Evolutionary conservation across 176 grass and related monocot genomes (phyloP).

Genomic region (Pontederia paniculata): DNA sequence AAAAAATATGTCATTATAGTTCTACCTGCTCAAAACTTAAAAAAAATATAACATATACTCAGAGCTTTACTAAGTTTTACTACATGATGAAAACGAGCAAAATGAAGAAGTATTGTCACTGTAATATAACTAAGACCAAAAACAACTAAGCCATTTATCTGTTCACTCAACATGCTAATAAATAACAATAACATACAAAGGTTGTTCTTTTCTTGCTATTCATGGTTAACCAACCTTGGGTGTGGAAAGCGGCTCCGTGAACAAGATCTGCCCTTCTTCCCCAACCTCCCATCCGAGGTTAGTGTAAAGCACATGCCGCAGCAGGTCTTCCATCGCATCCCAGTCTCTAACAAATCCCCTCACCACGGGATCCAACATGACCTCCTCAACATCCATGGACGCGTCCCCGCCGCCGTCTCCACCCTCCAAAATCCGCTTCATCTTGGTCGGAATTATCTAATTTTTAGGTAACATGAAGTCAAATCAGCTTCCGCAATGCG

Average conservation of each 20-base stretch:
- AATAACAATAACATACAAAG: no score
- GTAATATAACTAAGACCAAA: no score
- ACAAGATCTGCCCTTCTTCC: slow-evolving; percentile 95
- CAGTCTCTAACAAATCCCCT: slow-evolving; percentile 94
- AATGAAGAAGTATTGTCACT: no score
- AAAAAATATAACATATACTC: no score
- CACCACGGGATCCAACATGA: slow-evolving; percentile 57
- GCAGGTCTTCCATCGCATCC: slow-evolving; percentile 95
- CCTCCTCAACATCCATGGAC: slow-evolving; percentile 41
- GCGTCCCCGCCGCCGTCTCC: slow-evolving; percentile 35
- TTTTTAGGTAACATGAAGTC: background rate
- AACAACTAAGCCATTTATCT: no score
- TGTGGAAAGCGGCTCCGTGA: slow-evolving; percentile 83
- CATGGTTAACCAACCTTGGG: slow-evolving; percentile 41
- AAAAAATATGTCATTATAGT: no score
- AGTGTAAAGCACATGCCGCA: slow-evolving; percentile 68
- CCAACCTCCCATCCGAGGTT: slow-evolving; percentile 96
- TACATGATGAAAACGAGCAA: no score
- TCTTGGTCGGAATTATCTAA: slow-evolving; percentile 90
- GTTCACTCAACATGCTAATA: no score
- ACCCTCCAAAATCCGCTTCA: slow-evolving; percentile 65
- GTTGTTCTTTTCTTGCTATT: no score
- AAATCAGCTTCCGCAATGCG: background rate
- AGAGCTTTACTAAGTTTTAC: no score
- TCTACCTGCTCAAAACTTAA: no score